Conservation (phyloP, 148 eudicot genomes). For the Euryodendron excelsum region DNA sequence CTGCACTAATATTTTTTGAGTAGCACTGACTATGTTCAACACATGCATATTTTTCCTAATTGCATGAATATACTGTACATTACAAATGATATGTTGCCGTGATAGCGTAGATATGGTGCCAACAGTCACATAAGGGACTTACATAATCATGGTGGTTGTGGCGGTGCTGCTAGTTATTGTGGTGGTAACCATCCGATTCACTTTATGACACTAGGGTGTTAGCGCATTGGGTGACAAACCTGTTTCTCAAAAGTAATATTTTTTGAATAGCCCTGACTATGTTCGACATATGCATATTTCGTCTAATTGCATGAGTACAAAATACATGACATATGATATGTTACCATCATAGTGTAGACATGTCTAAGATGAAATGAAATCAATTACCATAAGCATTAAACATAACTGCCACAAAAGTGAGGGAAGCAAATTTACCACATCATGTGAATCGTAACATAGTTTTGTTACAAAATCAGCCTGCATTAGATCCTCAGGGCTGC, state of each 20-base stretch:
- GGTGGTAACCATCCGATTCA: no score
- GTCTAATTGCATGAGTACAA: not conserved
- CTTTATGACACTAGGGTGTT: no score
- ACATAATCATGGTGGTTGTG: no score
- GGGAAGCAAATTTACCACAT: constrained; percentile 51
- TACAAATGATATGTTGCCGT: no score
- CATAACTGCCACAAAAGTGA: not conserved
- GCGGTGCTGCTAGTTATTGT: no score
- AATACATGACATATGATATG: not conserved
- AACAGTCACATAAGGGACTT: no score
- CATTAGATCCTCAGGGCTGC: constrained; percentile 59
- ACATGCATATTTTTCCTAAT: no score
- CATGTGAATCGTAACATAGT: constrained; percentile 53
- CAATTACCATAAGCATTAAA: not conserved
- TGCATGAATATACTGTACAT: no score
- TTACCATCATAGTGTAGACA: not conserved
- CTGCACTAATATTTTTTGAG: no score
- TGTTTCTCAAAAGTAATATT: not conserved
- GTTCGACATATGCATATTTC: not conserved
- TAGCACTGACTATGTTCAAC: no score
- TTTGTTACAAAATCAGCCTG: constrained; percentile 67
- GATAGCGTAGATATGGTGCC: no score
- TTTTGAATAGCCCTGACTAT: not conserved
- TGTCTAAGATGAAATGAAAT: not conserved
- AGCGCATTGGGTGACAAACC: no score